Conservation (phyloP, 2,329 filamentous ascomycete species). For the Cercospora brassicicola region DNA sequence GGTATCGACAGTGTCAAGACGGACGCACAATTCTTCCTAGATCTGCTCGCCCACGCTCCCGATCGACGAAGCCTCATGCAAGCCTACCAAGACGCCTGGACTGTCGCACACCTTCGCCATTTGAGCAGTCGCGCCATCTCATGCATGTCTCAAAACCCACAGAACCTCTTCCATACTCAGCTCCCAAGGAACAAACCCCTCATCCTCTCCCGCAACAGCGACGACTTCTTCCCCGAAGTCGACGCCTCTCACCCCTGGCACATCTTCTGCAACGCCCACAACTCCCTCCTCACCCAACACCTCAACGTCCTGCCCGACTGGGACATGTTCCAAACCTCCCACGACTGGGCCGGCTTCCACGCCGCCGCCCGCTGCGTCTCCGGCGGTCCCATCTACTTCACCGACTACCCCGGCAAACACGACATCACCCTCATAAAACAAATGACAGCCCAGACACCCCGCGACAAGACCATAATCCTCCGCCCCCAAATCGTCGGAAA, state of each 20-base stretch:
- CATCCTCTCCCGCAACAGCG: conserved; percentile 79
- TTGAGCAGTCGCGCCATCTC: conserved; percentile 79
- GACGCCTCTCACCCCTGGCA: conserved; percentile 88
- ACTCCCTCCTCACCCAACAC: conserved; percentile 76
- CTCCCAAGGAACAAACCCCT: conserved; percentile 72
- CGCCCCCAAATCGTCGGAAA: conserved; percentile 74
- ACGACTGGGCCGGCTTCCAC: conserved; percentile 76
- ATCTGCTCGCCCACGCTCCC: conserved; percentile 67
- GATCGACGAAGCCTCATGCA: conserved; percentile 70
- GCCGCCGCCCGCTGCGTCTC: conserved; percentile 86
- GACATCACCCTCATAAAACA: conserved; percentile 72
- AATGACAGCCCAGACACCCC: conserved; percentile 73
- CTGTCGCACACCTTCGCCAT: conserved; percentile 70
- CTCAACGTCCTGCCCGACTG: conserved; percentile 85
- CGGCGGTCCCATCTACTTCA: conserved; percentile 92
- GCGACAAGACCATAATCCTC: conserved; percentile 75
- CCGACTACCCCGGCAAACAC: conserved; percentile 81
- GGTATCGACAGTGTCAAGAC: conserved; percentile 90
- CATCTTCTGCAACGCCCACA: conserved; percentile 91
- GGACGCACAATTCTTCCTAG: conserved; percentile 87
- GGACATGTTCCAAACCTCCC: conserved; percentile 71
- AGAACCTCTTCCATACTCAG: conserved; percentile 81
- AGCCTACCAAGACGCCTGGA: conserved; percentile 84
- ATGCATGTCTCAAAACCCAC: conserved; percentile 91
- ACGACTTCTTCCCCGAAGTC: conserved; percentile 86